Percentiles rank a stretch among this genome's conserved stretches.
Evolutionary conservation across 768 basidiomycete species (phyloP).

Genomic region (Rhizopogon sp.): DNA sequence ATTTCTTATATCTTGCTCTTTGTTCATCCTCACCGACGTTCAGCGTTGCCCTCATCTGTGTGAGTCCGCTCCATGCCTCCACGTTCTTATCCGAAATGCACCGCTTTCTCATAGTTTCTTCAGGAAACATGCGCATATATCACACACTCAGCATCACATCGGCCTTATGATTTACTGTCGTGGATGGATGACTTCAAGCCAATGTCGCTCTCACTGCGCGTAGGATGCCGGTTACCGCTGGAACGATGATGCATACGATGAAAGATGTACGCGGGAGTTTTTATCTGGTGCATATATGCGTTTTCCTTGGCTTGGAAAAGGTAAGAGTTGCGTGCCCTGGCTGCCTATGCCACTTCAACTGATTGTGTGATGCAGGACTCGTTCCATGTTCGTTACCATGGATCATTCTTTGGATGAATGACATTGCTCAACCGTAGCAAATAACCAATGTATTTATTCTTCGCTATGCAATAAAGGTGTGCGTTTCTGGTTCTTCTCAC

Average conservation of each 20-base stretch:
- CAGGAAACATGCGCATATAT: not conserved
- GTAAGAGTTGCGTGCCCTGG: not conserved
- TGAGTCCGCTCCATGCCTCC: constrained; percentile 5
- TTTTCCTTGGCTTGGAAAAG: not conserved
- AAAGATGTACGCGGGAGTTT: not conserved
- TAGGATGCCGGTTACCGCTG: not conserved
- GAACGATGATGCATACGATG: not conserved
- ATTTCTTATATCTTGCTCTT: not conserved
- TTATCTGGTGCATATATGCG: not conserved
- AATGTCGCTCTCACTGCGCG: not conserved
- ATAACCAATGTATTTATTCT: not conserved
- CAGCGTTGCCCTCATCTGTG: not conserved
- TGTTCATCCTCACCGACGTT: constrained; percentile 1
- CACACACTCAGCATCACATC: not conserved
- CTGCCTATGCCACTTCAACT: not conserved
- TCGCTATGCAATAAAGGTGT: not conserved
- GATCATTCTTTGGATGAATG: not conserved
- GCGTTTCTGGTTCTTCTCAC: not conserved
- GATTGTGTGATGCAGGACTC: not conserved
- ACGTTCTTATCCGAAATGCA: constrained; percentile 12
- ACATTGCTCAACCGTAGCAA: not conserved
- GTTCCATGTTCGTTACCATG: not conserved
- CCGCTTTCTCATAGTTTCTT: constrained; percentile 17
- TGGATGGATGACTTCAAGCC: not conserved
- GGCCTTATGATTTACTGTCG: not conserved